Evolutionary conservation across 83 land plant species (phyloP).

Genomic region (Isoetes engelmannii): DNA sequence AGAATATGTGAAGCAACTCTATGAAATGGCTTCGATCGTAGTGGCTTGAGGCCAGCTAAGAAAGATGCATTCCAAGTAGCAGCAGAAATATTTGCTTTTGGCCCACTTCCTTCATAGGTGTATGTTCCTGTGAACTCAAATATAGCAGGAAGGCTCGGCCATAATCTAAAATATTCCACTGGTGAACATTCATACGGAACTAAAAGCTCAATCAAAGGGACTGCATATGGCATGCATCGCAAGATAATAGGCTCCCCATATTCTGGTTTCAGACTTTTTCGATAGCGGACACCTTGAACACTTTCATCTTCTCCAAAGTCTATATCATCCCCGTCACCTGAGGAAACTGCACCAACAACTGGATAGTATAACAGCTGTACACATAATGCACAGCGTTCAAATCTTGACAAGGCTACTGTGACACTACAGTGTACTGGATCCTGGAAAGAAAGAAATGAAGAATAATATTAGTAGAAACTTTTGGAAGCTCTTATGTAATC

Average conservation of each 20-base stretch:
- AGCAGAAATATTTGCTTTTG: constrained; percentile 41
- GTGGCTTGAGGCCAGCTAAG: constrained; percentile 71
- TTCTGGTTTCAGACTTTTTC: constrained; percentile 57
- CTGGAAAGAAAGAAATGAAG: constrained; percentile 28
- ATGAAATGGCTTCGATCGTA: constrained; percentile 90
- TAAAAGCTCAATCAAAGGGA: constrained; percentile 85
- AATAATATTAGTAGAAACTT: background rate
- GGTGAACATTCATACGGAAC: constrained; percentile 81
- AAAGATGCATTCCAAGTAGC: constrained; percentile 78
- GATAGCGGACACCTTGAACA: constrained; percentile 52
- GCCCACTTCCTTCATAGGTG: constrained; percentile 87
- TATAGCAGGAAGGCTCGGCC: constrained; percentile 98
- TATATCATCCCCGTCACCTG: constrained; percentile 52
- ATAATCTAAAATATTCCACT: constrained; percentile 88
- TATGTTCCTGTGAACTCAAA: constrained; percentile 86
- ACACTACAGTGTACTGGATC: constrained; percentile 84
- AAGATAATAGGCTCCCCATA: constrained; percentile 86
- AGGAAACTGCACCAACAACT: constrained; percentile 59
- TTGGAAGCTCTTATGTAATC: background rate
- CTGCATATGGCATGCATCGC: constrained; percentile 80
- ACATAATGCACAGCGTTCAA: constrained; percentile 89
- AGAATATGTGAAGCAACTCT: constrained; percentile 83
- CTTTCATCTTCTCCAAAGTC: constrained; percentile 69
- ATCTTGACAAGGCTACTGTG: constrained; percentile 83
- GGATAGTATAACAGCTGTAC: constrained; percentile 95